phyloP scores from a whole-genome alignment of 495 filamentous ascomycete genomes.

The Tuber umbilicatum region DNA sequence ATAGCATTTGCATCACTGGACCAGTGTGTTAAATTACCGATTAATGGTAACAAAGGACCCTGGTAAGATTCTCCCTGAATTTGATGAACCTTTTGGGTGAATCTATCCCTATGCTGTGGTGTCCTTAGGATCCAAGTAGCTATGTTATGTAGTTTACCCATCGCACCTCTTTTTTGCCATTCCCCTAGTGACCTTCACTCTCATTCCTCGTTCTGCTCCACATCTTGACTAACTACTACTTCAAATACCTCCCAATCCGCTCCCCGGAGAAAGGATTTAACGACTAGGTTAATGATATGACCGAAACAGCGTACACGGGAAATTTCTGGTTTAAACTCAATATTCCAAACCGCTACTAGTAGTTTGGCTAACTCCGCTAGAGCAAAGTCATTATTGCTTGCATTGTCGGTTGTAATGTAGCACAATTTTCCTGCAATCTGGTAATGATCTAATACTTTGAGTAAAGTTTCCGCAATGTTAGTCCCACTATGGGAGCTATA shows the following conservation, averaged over 20 bases:
- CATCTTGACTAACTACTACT: neutral
- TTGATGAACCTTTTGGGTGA: neutral
- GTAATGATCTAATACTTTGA: neutral
- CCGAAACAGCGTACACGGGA: neutral
- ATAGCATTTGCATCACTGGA: neutral
- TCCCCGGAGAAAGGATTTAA: constrained; percentile 4
- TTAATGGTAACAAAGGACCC: neutral
- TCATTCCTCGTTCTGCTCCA: neutral
- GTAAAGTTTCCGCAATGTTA: neutral
- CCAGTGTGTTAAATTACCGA: neutral
- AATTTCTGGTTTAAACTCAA: neutral
- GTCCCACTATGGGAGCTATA: neutral
- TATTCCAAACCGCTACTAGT: neutral
- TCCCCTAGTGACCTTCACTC: neutral
- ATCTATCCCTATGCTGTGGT: neutral
- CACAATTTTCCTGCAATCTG: neutral
- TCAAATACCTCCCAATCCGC: neutral
- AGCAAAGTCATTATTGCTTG: constrained; percentile 3
- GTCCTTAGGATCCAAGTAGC: neutral
- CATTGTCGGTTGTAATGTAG: neutral
- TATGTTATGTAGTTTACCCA: neutral
- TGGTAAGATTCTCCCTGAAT: neutral
- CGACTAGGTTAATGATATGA: neutral
- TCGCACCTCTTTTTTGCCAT: neutral
- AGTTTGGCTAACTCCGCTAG: neutral